Base-by-base conservation (phyloP, 345 rosid genomes). In the Clarkia xantiana region DNA sequence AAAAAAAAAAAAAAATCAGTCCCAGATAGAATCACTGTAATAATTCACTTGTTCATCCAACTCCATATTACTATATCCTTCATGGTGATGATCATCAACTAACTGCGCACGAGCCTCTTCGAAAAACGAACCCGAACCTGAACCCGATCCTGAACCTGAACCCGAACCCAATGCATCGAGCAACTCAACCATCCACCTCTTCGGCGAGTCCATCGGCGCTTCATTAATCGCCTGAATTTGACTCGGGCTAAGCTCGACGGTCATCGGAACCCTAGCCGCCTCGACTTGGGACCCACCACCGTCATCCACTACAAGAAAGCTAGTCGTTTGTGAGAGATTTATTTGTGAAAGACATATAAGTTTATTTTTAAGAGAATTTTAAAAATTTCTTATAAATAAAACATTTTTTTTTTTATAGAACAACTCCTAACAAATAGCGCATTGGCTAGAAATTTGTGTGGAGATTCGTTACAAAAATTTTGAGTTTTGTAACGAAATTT, bases 161-260 rank as follows among this genome's bases (percentile, higher is more conserved):
- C 39, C 47, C 5, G 23, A 22, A 10, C 34, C 51, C 14, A 19
- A 22, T 14, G 23, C 34, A 17, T 9, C 47, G 15, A 5, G 34
- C 20, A 51, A 25, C 20, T 52, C 47, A 10, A 14, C 71, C 94
- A 66, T 83, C 65, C 93, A 78, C 79, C 68, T 74, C 51, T 68
- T 73, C 2, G 95, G 95, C 2, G 93, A 84, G 61, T 89, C 93
- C 66, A 84, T 20, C 10, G 93, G 86, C 2, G 71, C 73, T 58
- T 86, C 94, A 42, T 77, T 83, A 40, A 83, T 90, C 9, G 91
- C 91, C 52, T 82, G 88, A 51, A 90, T 90, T 54, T 90, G 82
- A 45, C 79, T 82, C 10, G 70, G 72, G 11, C 86, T 78, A 20
- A 90, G 72, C 62, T 85, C 68, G 14, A 82, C 77, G 10, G 72